Evolutionary conservation across 2,329 filamentous ascomycete genomes (phyloP).

Genomic region (Xylaria sp.): DNA sequence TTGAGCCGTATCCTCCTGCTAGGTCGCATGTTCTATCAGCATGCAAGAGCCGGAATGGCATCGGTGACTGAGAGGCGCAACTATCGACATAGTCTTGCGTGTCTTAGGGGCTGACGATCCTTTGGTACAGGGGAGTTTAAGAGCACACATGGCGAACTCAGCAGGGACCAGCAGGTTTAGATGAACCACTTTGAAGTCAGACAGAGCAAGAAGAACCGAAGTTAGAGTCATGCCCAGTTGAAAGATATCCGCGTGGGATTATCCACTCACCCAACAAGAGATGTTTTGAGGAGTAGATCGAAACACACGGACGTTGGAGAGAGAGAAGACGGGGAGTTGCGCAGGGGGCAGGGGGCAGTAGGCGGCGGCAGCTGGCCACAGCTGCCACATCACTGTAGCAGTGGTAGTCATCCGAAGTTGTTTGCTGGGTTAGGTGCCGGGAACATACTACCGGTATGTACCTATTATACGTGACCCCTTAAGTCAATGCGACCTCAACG

Average conservation of each 20-base stretch:
- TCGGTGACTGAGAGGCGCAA: neutral
- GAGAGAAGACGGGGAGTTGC: neutral
- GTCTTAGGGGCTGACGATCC: neutral
- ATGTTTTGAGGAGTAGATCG: neutral
- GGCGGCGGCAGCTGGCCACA: neutral
- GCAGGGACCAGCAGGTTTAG: neutral
- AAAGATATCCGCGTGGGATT: neutral
- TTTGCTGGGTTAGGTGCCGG: constrained; percentile 21
- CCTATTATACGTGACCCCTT: neutral
- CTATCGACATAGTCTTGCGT: neutral
- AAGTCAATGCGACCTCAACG: neutral
- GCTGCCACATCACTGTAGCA: neutral
- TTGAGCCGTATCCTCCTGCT: neutral
- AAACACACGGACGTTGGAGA: neutral
- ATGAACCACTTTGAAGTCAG: neutral
- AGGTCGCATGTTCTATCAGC: neutral
- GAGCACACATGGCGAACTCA: neutral
- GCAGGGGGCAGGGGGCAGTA: too few species aligned
- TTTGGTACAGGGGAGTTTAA: neutral
- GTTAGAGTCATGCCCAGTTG: neutral
- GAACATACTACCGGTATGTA: neutral
- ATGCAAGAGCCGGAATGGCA: neutral
- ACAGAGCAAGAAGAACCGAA: neutral
- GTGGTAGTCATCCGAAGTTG: neutral
- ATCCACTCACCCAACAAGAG: neutral